Conservation (phyloP, 2,329 filamentous ascomycete species). For the Fusarium caatingaense region DNA sequence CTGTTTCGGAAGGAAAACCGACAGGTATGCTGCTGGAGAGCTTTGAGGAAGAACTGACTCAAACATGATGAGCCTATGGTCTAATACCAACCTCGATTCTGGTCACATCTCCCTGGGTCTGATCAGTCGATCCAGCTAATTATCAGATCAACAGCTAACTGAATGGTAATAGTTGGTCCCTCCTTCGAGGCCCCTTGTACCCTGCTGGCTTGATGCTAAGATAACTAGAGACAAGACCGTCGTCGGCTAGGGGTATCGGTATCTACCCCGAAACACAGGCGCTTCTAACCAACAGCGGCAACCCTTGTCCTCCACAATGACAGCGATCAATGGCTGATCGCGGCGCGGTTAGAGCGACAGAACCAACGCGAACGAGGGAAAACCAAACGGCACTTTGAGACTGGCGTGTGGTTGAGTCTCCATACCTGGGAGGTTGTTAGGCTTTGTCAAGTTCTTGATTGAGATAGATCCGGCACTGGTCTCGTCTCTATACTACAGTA, state of each 20-base stretch:
- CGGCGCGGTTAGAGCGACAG: slow-evolving; percentile 31
- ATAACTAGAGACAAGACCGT: slow-evolving; percentile 37
- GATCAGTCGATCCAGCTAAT: slow-evolving; percentile 1
- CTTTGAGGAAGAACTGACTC: background rate
- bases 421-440: background rate
- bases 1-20: background rate
- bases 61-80: background rate
- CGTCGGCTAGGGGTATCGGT: slow-evolving; percentile 42
- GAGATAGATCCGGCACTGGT: slow-evolving; percentile 1
- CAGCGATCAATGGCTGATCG: slow-evolving; percentile 33
- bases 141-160: slow-evolving; percentile 7
- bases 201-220: slow-evolving; percentile 41
- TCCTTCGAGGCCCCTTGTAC: slow-evolving; percentile 33
- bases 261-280: slow-evolving; percentile 43
- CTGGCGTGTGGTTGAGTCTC: slow-evolving; percentile 24
- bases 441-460: background rate
- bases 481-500: background rate
- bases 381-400: slow-evolving; percentile 23
- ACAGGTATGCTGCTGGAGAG: background rate
- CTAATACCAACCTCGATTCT: background rate
- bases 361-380: slow-evolving; percentile 29
- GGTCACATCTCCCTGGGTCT: background rate
- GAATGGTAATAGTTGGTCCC: slow-evolving; percentile 5
- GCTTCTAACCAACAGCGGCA: slow-evolving; percentile 35
- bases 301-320: slow-evolving; percentile 34